These are phyloP conservation scores for Arabidopsis thaliana DNA, from an alignment of 345 rosid species.

Conservation along the genomic window TAIR10.1 NC_003071.7:12352001-12352500, in stretches of 20 bases:
- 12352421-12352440: neutral
- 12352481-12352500: neutral
- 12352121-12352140: neutral
- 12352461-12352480: neutral
- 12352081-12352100: too few relatives aligned
- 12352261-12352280: neutral
- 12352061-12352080: too few relatives aligned
- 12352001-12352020: neutral
- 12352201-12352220: neutral
- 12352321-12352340: too few relatives aligned
- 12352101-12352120: too few relatives aligned
- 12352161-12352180: neutral
- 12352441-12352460: constrained; percentile 14
- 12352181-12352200: too few relatives aligned
- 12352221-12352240: neutral
- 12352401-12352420: neutral
- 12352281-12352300: neutral
- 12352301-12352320: too few relatives aligned
- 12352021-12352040: neutral
- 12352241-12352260: neutral
- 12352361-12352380: neutral
- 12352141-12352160: neutral
- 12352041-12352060: neutral
- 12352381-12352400: neutral
- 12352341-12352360: too few relatives aligned